phyloP scores from a whole-genome alignment of 805 yeast species.

The Pichia cephalocereana region DNA sequence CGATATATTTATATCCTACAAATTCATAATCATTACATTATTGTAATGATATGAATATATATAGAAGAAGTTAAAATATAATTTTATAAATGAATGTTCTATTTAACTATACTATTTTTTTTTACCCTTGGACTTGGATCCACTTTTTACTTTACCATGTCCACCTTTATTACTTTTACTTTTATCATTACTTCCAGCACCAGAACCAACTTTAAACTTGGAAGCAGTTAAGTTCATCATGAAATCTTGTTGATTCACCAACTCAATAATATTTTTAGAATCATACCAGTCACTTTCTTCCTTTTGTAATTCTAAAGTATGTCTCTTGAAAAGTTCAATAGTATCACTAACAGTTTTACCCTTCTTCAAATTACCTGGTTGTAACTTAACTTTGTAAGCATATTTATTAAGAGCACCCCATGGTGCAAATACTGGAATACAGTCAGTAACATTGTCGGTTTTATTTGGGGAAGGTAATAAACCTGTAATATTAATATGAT shows the following conservation, averaged over 20 bases:
- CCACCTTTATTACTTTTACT: slow-evolving; percentile 7
- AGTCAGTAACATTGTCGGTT: slow-evolving; percentile 47
- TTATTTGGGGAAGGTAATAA: slow-evolving; percentile 36
- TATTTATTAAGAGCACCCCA: slow-evolving; percentile 71
- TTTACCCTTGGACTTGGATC: slow-evolving; percentile 13
- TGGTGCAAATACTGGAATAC: slow-evolving; percentile 87
- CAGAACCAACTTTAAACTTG: slow-evolving; percentile 57
- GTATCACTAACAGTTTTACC: slow-evolving; percentile 77
- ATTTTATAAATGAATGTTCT: not conserved
- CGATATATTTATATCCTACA: too few species aligned
- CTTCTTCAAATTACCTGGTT: slow-evolving; percentile 73
- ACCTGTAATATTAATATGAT: slow-evolving; percentile 17
- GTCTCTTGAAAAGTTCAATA: slow-evolving; percentile 43
- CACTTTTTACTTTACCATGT: slow-evolving; percentile 8
- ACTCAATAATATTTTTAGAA: slow-evolving; percentile 48
- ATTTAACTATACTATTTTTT: not conserved
- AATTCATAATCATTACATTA: too few species aligned
- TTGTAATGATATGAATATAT: too few species aligned
- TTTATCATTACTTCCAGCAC: slow-evolving; percentile 20
- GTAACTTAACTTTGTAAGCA: slow-evolving; percentile 75
- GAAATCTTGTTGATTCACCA: slow-evolving; percentile 55
- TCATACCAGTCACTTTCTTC: slow-evolving; percentile 56
- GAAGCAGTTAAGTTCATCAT: slow-evolving; percentile 60
- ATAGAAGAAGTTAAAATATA: too few species aligned
- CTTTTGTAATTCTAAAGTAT: slow-evolving; percentile 18